Base-by-base conservation (phyloP, 805 yeast species). In the Spathaspora gorwiae region DNA sequence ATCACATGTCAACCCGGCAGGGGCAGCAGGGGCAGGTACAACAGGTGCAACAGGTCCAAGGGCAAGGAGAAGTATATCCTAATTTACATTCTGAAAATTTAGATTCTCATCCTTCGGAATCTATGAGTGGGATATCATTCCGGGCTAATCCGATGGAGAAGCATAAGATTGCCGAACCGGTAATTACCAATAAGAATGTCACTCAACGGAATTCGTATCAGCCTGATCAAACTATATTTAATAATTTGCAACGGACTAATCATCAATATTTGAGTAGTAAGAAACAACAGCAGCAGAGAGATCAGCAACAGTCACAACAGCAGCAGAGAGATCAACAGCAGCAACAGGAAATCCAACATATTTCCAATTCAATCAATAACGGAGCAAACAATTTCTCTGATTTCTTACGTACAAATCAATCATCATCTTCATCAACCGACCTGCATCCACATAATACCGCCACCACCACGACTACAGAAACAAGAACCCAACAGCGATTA, bases 401-500 rank as follows among this genome's bases (percentile, higher is more conserved):
- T 48, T 65, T 64, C 37, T 55, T 65, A 32, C 55, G 35, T 26
- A 40, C 45, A 7, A 53, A 51, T 37, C 44, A 44, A 35, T 45
- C 50, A 9, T 32, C 47, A 31, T 40, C 44, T 7, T 47, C 55
- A 4, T 26, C 45, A 11, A 9, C 32, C 3, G 34, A n/a, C 11
- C 15, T 40, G 27, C 11, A 31, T 30, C 36, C 44, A 7, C 43
- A 45, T 33, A 46, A 19, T 19, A 19, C 2, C 5, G 5, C 2
- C 5, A 19, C 2, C 24, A 19, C 2, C 5, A 19, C 4, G 2
- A 19, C 2, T 19, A 42, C 48, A 14, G 87, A 82, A 48, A 81
- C 87, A 1, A 73, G 96, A 65, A 87, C 95, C 0, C 96, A 88
- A 57, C 94, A 86, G 57, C 77, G 83, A 50, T 72, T 89, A 42